These are phyloP conservation scores for Talaromyces amestolkiae DNA, from an alignment of 2,329 filamentous ascomycete species.

Conservation along the genomic window DNA sequence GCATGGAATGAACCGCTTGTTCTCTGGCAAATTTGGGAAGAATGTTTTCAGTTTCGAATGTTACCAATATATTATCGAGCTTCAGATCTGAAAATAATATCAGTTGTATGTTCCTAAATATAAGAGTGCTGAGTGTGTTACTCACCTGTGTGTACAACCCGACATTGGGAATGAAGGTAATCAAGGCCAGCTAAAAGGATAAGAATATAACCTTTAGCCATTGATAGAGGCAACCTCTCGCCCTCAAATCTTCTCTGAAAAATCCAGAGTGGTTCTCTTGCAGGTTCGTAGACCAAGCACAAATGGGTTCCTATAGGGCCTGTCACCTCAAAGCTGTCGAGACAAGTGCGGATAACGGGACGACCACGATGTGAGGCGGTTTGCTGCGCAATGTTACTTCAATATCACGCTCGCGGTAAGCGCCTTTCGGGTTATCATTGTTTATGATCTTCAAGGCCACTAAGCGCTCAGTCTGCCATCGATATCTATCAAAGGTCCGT, in stretches of 20 bases:
- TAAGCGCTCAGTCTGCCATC: slow-evolving; percentile 27
- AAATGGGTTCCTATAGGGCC: slow-evolving; percentile 24
- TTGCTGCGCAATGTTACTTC: slow-evolving; percentile 38
- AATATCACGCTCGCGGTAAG: slow-evolving; percentile 42
- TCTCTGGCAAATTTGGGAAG: slow-evolving; percentile 31
- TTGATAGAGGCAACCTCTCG: slow-evolving; percentile 23
- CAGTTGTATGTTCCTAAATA: neutral
- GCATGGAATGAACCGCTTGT: slow-evolving; percentile 35
- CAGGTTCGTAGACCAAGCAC: slow-evolving; percentile 42
- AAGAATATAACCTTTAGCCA: slow-evolving; percentile 38
- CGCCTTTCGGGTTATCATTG: slow-evolving; percentile 27
- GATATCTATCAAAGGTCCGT: slow-evolving; percentile 15
- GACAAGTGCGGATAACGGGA: slow-evolving; percentile 23
- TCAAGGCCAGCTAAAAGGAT: slow-evolving; percentile 40
- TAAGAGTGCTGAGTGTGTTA: neutral
- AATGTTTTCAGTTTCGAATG: slow-evolving; percentile 31
- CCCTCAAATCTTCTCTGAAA: slow-evolving; percentile 42
- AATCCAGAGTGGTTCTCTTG: slow-evolving; percentile 43
- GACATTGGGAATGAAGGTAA: neutral
- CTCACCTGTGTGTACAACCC: neutral
- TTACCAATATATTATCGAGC: slow-evolving; percentile 49
- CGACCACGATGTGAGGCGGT: slow-evolving; percentile 30
- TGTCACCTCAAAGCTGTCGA: slow-evolving; percentile 13
- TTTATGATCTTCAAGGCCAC: slow-evolving; percentile 34
- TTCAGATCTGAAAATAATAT: slow-evolving; percentile 40